These are phyloP conservation scores for Glaciozyma martinii DNA, from an alignment of 768 basidiomycete species.

Conservation along the genomic window DNA sequence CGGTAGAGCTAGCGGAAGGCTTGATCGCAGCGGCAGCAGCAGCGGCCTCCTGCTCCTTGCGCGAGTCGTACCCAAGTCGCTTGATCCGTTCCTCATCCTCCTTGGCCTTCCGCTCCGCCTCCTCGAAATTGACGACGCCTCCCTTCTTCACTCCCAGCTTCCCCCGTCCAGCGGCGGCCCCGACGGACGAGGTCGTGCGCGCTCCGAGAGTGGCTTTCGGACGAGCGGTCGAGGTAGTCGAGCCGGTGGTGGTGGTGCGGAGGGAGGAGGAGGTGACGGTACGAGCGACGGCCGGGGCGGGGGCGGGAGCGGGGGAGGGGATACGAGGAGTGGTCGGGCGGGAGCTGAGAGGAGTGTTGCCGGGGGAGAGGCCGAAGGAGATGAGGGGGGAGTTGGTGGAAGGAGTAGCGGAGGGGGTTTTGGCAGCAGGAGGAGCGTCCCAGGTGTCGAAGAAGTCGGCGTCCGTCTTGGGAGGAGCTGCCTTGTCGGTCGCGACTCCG, in stretches of 20 bases:
- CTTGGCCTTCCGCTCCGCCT: slow-evolving; percentile 77
- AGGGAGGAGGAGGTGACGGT: slow-evolving; percentile 43
- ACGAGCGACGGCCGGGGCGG: slow-evolving; percentile 36
- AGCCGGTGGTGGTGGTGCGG: slow-evolving; percentile 34
- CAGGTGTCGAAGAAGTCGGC: slow-evolving; percentile 97
- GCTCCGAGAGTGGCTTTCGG: slow-evolving; percentile 21
- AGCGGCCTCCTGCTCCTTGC: slow-evolving; percentile 74
- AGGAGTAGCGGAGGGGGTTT: slow-evolving; percentile 35
- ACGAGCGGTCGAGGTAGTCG: slow-evolving; percentile 33
- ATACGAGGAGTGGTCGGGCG: slow-evolving; percentile 7
- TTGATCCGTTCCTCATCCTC: slow-evolving; percentile 90
- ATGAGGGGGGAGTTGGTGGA: not conserved
- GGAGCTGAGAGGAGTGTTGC: slow-evolving; percentile 37
- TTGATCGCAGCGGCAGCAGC: slow-evolving; percentile 50
- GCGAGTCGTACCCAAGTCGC: slow-evolving; percentile 81
- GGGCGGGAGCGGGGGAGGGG: slow-evolving; percentile 7
- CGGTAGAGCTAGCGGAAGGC: slow-evolving; percentile 40
- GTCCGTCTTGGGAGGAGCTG: slow-evolving; percentile 40
- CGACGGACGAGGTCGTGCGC: slow-evolving; percentile 4
- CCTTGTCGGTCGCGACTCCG: slow-evolving; percentile 1
- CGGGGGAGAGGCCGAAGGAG: slow-evolving; percentile 28
- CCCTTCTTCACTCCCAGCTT: slow-evolving; percentile 78
- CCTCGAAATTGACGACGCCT: slow-evolving; percentile 77
- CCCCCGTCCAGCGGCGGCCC: slow-evolving; percentile 36
- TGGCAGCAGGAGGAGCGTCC: slow-evolving; percentile 61